Base-by-base conservation (phyloP, 495 filamentous ascomycete species). In the Aspergillus ostianus region DNA sequence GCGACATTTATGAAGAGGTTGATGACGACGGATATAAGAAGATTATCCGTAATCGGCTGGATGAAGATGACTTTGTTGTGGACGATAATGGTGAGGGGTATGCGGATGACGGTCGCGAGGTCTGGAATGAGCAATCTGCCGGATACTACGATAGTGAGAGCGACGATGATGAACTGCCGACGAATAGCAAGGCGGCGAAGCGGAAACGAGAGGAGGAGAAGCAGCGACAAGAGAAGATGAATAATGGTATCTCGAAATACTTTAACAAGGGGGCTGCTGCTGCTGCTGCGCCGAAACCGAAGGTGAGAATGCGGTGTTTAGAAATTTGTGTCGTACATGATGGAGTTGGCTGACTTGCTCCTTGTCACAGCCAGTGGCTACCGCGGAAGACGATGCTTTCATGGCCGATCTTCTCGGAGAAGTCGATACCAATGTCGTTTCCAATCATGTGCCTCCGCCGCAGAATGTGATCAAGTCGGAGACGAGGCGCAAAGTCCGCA, bases 1-100 rank as follows among this genome's bases (percentile, higher is more conserved):
- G 87, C 56, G 85, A 90, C 53, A 79, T 98, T 46, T 98, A 97
- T 76, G 93, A 97, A 57, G 93, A 96, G 71, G 92, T 98, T 52
- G 93, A 98, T 70, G 94, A 98, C 64, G 93, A 96, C 67, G 89
- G 90, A 51, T 98, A 98, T 81, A 97, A 96, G 74, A 94, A 96
- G 69, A 85, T 97, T 56, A 92, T 98, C 46, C 84, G 93, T 44
- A 85, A 88, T 48, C 89, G 95, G 20, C 80, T 98, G 48, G 91
- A 96, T 69, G 83, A 93, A 68, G 94, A 98, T 70, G 94, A 98
- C 76, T 98, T 98, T 60, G 93, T 98, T 56, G 90, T 98, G 55
- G 91, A 95, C 73, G 90, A 94, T 74, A 92, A 95, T 75, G 93
- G 92, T 53, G 90, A 90, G 61, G 91, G 92, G 26, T 98, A 98